Percentiles rank a stretch among this genome's conserved stretches.
phyloP scores from a whole-genome alignment of 208 protist species.

The Leishmania tarentolae region DNA sequence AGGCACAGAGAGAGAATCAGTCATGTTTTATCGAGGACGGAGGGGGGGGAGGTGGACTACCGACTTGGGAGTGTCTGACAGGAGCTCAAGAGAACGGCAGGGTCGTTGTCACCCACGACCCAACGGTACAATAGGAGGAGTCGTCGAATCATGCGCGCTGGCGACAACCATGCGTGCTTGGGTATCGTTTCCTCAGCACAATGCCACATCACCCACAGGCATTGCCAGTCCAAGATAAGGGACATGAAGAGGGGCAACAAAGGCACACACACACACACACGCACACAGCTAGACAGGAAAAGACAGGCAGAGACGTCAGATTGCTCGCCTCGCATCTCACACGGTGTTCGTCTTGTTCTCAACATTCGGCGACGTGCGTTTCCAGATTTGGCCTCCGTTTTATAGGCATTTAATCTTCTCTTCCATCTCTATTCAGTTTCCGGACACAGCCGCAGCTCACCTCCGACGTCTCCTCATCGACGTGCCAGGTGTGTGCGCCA shows the following conservation, averaged over 20 bases:
- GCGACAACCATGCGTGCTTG: background rate
- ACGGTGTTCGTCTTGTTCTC: background rate
- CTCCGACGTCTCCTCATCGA: background rate
- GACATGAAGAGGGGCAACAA: background rate
- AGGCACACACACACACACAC: slow-evolving; percentile 6
- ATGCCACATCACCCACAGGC: background rate
- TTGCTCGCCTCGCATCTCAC: background rate
- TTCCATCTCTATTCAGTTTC: background rate
- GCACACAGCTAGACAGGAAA: background rate
- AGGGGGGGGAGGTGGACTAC: background rate
- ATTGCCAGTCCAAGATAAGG: background rate
- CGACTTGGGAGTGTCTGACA: background rate
- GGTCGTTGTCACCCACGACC: background rate
- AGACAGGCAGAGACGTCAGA: background rate
- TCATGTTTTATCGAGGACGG: background rate
- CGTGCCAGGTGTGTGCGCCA: background rate
- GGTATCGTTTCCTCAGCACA: background rate
- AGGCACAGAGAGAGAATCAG: background rate
- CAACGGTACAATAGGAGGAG: background rate
- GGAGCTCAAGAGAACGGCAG: background rate
- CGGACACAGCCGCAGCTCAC: background rate
- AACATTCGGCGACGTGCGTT: background rate
- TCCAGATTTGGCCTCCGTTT: background rate
- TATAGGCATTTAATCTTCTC: background rate
- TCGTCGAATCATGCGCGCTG: background rate